Evolutionary conservation across 1,139 yeast genomes (phyloP).

Genomic region (Meyerozyma elateridarum): DNA sequence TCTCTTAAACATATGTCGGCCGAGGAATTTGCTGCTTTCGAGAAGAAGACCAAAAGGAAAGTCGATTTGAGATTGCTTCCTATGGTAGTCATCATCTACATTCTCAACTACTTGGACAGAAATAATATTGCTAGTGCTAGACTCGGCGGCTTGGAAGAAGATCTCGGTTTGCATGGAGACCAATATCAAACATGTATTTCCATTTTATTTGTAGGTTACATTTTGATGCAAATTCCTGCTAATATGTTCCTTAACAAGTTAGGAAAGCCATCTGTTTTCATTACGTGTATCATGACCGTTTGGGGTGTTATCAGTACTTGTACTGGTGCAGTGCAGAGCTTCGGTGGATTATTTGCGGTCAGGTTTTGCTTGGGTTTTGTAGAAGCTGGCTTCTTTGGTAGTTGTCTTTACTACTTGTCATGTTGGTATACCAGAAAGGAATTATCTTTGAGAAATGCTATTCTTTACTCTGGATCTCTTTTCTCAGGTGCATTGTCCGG

Average conservation of each 20-base stretch:
- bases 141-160: slow-evolving; percentile 52
- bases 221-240: slow-evolving; percentile 56
- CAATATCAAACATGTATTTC: slow-evolving; percentile 55
- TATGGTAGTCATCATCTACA: slow-evolving; percentile 47
- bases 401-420: slow-evolving; percentile 44
- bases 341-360: slow-evolving; percentile 40
- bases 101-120: slow-evolving; percentile 54
- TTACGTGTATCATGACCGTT: slow-evolving; percentile 44
- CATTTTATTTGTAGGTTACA: slow-evolving; percentile 58
- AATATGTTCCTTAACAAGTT: slow-evolving; percentile 44
- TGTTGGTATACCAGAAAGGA: slow-evolving; percentile 47
- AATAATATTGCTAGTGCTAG: slow-evolving; percentile 61
- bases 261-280: slow-evolving; percentile 47
- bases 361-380: slow-evolving; percentile 51
- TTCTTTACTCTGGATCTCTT: slow-evolving; percentile 60
- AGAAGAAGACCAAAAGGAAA: slow-evolving; percentile 39
- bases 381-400: slow-evolving; percentile 58
- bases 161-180: slow-evolving; percentile 42
- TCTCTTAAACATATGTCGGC: slow-evolving; percentile 27
- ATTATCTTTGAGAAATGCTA: slow-evolving; percentile 49
- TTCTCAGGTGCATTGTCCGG: slow-evolving; percentile 84
- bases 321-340: slow-evolving; percentile 36
- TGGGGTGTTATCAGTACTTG: slow-evolving; percentile 54
- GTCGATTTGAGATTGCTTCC: slow-evolving; percentile 54
- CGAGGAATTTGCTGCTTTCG: slow-evolving; percentile 35